These are phyloP conservation scores for Scedosporium dehoogii DNA, from an alignment of 2,329 filamentous ascomycete genomes.

Conservation along the genomic window DNA sequence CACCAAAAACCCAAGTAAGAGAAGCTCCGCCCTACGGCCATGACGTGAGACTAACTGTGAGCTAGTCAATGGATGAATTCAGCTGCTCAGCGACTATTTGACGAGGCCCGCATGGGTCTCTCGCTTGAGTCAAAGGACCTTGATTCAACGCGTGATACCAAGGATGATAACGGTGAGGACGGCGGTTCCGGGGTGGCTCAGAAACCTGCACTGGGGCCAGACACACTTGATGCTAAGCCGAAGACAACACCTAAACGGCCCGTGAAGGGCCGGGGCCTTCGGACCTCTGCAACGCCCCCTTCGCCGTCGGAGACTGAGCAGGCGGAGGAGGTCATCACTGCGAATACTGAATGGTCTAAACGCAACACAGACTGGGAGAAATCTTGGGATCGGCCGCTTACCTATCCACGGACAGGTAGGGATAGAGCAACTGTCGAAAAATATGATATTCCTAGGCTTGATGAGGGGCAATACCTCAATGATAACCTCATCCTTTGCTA, in stretches of 20 bases:
- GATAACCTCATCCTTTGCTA: constrained; percentile 91
- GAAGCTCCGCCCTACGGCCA: neutral
- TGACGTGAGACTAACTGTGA: neutral
- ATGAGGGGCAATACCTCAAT: constrained; percentile 81
- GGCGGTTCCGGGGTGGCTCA: too few relatives aligned
- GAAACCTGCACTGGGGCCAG: neutral
- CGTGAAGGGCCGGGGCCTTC: neutral
- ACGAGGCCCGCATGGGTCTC: neutral
- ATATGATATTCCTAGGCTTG: constrained; percentile 64
- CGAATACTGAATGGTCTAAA: constrained; percentile 33
- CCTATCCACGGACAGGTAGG: constrained; percentile 49
- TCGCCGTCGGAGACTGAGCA: neutral
- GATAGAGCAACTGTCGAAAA: constrained; percentile 57
- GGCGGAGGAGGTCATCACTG: too few relatives aligned
- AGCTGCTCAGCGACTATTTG: neutral
- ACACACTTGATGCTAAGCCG: neutral
- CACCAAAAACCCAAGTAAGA: neutral
- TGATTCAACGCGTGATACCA: neutral
- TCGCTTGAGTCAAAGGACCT: neutral
- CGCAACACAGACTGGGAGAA: constrained; percentile 40
- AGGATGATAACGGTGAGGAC: too few relatives aligned
- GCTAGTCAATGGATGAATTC: neutral
- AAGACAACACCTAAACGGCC: neutral
- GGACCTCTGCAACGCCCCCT: neutral
- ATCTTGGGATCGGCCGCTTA: constrained; percentile 47